phyloP scores from a whole-genome alignment of 345 rosid genomes.

The Erodium maritimum region DNA sequence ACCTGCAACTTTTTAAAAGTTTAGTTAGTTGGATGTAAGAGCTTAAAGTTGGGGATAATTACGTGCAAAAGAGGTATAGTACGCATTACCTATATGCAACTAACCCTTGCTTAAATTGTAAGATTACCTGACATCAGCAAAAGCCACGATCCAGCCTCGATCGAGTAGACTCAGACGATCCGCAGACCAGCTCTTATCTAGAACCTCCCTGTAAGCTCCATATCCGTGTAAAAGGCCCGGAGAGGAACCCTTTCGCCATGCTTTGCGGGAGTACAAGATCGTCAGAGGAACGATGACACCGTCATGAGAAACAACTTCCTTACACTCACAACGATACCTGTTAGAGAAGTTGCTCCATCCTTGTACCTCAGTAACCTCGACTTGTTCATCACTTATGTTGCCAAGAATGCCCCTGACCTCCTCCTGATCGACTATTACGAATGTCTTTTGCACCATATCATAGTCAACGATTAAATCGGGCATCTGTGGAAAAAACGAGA shows the following conservation, averaged over 20 bases:
- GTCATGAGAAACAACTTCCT: slow-evolving; percentile 59
- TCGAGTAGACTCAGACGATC: slow-evolving; percentile 73
- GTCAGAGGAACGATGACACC: slow-evolving; percentile 71
- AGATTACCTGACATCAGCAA: slow-evolving; percentile 86
- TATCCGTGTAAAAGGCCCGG: slow-evolving; percentile 71
- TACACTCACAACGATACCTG: slow-evolving; percentile 54
- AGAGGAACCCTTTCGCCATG: slow-evolving; percentile 43
- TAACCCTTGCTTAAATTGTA: neutral
- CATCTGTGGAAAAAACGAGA: slow-evolving; percentile 28
- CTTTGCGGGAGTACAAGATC: slow-evolving; percentile 51
- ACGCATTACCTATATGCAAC: no score
- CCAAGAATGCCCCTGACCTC: slow-evolving; percentile 24
- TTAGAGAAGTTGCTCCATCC: slow-evolving; percentile 45
- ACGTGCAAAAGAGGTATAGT: no score
- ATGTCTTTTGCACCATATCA: slow-evolving; percentile 45
- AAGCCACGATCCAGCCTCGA: slow-evolving; percentile 88
- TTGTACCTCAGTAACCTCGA: slow-evolving; percentile 12
- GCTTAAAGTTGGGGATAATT: no score
- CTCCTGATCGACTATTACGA: slow-evolving; percentile 58
- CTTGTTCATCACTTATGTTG: slow-evolving; percentile 12
- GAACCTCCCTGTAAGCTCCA: slow-evolving; percentile 84
- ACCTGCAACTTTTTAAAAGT: no score
- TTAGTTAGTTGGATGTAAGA: no score
- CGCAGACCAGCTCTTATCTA: slow-evolving; percentile 72
- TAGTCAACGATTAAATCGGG: slow-evolving; percentile 80